Evolutionary conservation across 768 basidiomycete genomes (phyloP), one percentile per base, ranked within the genome.

Genomic region (Lyophyllum decastes): DNA sequence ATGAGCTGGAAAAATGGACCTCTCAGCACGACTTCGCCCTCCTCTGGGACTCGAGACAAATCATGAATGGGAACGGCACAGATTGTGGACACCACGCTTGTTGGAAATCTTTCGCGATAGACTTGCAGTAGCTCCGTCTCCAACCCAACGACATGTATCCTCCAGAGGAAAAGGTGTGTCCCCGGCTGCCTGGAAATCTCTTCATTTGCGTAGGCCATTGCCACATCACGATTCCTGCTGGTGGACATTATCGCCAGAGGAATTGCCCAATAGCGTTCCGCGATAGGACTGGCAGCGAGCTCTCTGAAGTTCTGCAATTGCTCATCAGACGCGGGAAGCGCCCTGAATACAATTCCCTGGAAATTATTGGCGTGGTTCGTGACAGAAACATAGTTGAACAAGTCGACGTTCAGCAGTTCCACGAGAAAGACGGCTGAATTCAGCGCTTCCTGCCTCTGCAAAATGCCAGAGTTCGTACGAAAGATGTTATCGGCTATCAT

Each of bases 1-100:
- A 66, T 53, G 5, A 68, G 58, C 54, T 66, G 66, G 54, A 68
- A 68, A 38, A 68, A 63, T 41, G 66, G 65, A 7, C 66, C 66
- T 33, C 65, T 54, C 24, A 68, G 56, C 11, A 68, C 54, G 3
- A 68, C 63, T 30, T 66, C 66, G 24, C 59, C 49, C 26, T 68
- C 65, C 16, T 64, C 60, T 19, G 63, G 64, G 50, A 63, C 64
- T 33, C 35, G 54, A 4, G 66, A 66, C 48, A 66, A 38, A n/a
- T 55, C 63, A 26, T 44, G 57, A 26, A 68, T 62, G 14, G 63
- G 61, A 19, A 64, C 66, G n/a, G 66, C 63, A 33, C 66, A 66
- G 33, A 68, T 61, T 0, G 61, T 54, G 7, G 66, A 66, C 7
- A 68, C 63, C 7, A 68, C 60, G 26, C 64, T 64, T 2, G 64